phyloP scores from a whole-genome alignment of 108 stramenopile species.

The Cafeteria roenbergensis region DNA sequence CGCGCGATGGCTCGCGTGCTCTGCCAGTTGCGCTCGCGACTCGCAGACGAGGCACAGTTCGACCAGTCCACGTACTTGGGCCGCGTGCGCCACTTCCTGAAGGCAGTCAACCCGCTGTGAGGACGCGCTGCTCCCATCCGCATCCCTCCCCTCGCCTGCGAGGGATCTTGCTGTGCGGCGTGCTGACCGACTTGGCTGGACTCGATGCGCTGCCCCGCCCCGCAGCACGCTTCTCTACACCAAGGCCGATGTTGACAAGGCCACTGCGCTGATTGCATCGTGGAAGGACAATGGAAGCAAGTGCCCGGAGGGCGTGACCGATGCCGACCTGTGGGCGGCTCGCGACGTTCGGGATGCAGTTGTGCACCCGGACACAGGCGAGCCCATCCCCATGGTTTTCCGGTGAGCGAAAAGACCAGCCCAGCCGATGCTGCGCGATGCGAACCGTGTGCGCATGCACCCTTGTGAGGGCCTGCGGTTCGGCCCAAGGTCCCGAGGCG shows the following conservation, averaged over 20 bases:
- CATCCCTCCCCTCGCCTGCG: neutral
- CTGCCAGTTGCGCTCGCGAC: too few species aligned
- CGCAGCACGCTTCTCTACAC: neutral
- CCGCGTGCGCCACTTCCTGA: neutral
- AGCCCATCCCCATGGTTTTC: neutral
- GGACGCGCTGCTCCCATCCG: neutral
- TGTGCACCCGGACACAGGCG: neutral
- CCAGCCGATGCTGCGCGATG: too few species aligned
- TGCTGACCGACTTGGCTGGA: neutral
- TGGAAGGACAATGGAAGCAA: neutral
- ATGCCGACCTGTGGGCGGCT: neutral
- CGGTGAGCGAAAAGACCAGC: too few species aligned
- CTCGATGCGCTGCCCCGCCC: too few species aligned
- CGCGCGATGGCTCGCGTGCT: too few species aligned
- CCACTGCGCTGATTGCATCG: neutral
- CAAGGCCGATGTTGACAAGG: neutral
- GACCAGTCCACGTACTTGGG: slow-evolving; percentile 1
- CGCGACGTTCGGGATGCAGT: slow-evolving; percentile 1
- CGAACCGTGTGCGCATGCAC: too few species aligned
- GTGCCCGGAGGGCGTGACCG: neutral
- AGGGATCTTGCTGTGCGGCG: neutral
- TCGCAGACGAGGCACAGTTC: neutral
- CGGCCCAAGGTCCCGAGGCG: too few species aligned
- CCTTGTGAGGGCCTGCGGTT: too few species aligned
- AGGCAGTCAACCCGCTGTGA: neutral